phyloP scores from a whole-genome alignment of 78 protist species.

The Mastigamoeba balamuthi region DNA sequence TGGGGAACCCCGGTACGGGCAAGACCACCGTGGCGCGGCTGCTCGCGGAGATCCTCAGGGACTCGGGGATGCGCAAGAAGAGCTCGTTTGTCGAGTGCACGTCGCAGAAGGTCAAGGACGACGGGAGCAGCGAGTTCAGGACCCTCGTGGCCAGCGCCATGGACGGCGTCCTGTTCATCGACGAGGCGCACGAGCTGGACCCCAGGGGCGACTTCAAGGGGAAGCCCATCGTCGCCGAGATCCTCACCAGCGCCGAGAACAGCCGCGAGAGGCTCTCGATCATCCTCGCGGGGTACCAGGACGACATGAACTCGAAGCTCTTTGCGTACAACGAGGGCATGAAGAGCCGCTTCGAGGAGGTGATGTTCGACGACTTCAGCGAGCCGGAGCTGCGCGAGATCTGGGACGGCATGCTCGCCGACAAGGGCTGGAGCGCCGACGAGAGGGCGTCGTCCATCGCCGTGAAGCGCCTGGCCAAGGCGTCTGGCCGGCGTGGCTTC shows the following conservation, averaged over 20 bases:
- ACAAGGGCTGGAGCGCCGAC: neutral
- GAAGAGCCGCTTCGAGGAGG: neutral
- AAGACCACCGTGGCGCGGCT: no score
- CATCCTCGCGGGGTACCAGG: conserved; percentile 30
- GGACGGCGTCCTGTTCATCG: conserved; percentile 41
- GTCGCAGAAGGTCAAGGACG: no score
- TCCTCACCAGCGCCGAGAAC: neutral
- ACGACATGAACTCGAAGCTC: conserved; percentile 1
- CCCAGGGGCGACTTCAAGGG: neutral
- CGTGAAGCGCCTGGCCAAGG: neutral
- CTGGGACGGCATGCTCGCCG: neutral
- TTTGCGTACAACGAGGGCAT: neutral
- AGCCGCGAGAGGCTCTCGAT: neutral
- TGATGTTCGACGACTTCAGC: conserved; percentile 6
- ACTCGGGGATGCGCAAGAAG: no score
- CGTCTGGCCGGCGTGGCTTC: neutral
- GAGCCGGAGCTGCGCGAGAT: neutral
- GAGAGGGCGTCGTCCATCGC: neutral
- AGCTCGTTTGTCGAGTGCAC: no score
- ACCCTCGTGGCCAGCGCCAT: no score
- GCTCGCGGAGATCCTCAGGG: no score
- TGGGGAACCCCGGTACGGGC: no score
- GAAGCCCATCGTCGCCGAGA: neutral
- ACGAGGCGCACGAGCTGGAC: conserved; percentile 41
- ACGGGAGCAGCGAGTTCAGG: no score